phyloP scores from a whole-genome alignment of 345 rosid genomes.

The Ailanthus altissimus region DNA sequence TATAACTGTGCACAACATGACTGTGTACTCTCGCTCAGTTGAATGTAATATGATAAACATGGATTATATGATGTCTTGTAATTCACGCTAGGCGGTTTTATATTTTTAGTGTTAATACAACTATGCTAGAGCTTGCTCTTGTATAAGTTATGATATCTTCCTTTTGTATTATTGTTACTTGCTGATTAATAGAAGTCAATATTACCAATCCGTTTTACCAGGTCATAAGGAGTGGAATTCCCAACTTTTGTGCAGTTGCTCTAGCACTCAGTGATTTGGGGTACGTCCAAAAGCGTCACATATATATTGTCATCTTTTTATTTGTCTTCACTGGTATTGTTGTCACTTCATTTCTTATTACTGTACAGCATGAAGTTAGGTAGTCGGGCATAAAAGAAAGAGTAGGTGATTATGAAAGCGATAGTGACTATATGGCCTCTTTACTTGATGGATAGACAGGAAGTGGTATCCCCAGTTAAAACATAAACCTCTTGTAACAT shows the following conservation, averaged over 20 bases:
- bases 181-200: background rate
- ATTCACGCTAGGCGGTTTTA: background rate
- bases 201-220: conserved; percentile 29
- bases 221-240: conserved; percentile 90
- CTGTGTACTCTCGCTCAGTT: background rate
- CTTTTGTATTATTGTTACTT: background rate
- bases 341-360: background rate
- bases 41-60: background rate
- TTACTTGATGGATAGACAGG: background rate
- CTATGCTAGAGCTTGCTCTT: background rate
- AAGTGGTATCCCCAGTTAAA: background rate
- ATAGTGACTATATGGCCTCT: background rate
- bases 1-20: background rate
- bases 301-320: background rate
- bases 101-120: background rate
- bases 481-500: background rate
- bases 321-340: background rate
- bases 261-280: conserved; percentile 80
- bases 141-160: background rate
- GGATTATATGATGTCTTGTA: background rate
- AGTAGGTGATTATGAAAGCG: background rate
- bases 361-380: background rate
- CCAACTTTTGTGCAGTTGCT: conserved; percentile 96
- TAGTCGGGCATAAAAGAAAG: background rate
- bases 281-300: conserved; percentile 40